A percentile compares a stretch with the other conserved stretches of the same genome.
Evolutionary conservation across 73 alveolate species (phyloP).

Genomic region (Tetrahymena thermophila): DNA sequence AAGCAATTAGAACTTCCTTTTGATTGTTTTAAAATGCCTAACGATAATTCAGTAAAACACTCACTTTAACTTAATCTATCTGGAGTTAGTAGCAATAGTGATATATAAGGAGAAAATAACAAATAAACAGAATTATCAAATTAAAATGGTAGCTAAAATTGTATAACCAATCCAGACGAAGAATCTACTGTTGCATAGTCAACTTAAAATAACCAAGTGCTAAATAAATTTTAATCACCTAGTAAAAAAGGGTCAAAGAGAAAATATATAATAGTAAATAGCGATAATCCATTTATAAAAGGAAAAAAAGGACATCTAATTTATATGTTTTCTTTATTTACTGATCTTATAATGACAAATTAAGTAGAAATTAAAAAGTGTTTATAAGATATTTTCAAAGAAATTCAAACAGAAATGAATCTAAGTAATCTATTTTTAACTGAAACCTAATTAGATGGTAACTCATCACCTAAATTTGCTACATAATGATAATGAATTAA

Average conservation of each 20-base stretch:
- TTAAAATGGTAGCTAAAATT: neutral
- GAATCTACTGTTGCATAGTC: neutral
- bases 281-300: neutral
- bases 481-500: neutral
- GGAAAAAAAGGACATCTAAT: neutral
- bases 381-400: neutral
- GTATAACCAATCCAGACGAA: neutral
- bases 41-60: neutral
- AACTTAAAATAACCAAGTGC: neutral
- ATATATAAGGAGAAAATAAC: neutral
- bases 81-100: neutral
- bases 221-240: neutral
- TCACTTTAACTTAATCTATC: neutral
- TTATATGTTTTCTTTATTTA: neutral
- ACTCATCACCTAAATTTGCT: neutral
- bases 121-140: neutral
- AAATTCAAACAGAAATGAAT: neutral
- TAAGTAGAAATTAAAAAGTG: neutral
- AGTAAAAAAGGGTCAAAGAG: neutral
- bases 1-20: neutral
- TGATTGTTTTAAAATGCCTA: neutral
- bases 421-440: neutral
- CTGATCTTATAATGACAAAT: neutral
- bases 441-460: neutral
- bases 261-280: neutral